These are phyloP conservation scores for Naegleria lovaniensis DNA, from an alignment of 208 protist genomes.

Conservation along the genomic window DNA sequence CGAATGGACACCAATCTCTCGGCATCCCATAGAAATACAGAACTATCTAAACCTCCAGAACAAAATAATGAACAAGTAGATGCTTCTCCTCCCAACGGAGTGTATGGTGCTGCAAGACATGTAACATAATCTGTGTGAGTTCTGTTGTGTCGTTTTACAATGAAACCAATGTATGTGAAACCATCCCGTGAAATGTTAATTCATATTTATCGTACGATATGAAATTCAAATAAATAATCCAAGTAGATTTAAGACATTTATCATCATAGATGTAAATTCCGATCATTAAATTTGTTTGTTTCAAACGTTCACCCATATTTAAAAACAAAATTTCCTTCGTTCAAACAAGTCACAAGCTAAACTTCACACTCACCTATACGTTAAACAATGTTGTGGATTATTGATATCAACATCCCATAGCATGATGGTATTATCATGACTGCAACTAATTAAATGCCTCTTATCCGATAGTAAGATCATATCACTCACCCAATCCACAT, in stretches of 20 bases:
- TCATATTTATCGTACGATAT: too few species aligned
- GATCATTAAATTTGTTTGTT: too few species aligned
- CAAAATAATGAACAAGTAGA: background rate
- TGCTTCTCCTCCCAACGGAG: background rate
- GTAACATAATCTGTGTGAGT: constrained; percentile 4
- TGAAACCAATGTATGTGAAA: background rate
- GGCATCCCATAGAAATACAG: background rate
- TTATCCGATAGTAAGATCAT: background rate
- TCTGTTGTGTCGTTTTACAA: background rate
- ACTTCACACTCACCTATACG: background rate
- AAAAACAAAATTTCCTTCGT: too few species aligned
- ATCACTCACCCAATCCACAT: constrained; percentile 14
- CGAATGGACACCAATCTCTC: background rate
- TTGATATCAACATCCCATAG: background rate
- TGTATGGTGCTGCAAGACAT: background rate
- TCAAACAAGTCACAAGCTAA: background rate
- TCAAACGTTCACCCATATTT: too few species aligned
- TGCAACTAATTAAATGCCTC: background rate
- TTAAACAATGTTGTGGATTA: background rate
- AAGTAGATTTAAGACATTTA: too few species aligned
- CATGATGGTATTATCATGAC: constrained; percentile 9
- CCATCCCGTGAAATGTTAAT: background rate
- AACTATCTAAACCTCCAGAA: constrained; percentile 12
- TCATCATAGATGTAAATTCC: too few species aligned
- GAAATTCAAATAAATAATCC: too few species aligned